These are phyloP conservation scores for Diaporthe aspalathi DNA, from an alignment of 2,329 filamentous ascomycete genomes.

Conservation along the genomic window DNA sequence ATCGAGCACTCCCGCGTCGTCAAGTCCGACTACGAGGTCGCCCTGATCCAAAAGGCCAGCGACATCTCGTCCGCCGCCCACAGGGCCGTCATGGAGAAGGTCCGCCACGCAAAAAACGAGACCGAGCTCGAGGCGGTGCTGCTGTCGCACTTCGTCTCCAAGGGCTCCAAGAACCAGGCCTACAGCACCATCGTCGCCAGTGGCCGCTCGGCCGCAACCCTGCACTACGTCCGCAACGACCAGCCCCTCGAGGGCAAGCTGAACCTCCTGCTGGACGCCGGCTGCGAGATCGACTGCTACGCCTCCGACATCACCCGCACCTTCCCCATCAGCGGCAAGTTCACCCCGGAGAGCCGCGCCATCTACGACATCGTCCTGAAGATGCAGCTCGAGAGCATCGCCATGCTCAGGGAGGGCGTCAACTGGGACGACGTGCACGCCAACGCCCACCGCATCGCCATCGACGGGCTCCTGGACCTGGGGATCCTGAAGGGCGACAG, in stretches of 20 bases:
- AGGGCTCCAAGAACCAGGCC: conserved; percentile 83
- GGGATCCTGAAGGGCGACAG: conserved; percentile 78
- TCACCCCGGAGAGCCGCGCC: conserved; percentile 74
- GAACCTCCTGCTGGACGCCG: conserved; percentile 86
- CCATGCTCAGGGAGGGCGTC: conserved; percentile 77
- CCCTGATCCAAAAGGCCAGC: conserved; percentile 79
- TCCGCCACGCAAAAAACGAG: conserved; percentile 78
- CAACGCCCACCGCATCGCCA: conserved; percentile 83
- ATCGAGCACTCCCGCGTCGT: conserved; percentile 76
- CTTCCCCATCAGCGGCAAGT: conserved; percentile 82
- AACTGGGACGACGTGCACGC: conserved; percentile 85
- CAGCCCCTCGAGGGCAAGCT: conserved; percentile 76
- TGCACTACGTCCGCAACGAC: conserved; percentile 89
- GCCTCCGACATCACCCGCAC: conserved; percentile 70
- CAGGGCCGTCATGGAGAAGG: conserved; percentile 69
- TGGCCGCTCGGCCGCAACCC: conserved; percentile 82
- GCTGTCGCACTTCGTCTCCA: conserved; percentile 78
- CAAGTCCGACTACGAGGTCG: conserved; percentile 81
- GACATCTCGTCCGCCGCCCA: conserved; percentile 76
- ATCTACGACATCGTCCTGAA: conserved; percentile 86
- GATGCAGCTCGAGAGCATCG: conserved; percentile 87
- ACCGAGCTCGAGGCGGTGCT: conserved; percentile 86
- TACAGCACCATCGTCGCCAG: conserved; percentile 89
- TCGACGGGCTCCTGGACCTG: conserved; percentile 79
- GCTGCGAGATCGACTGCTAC: conserved; percentile 80